These are phyloP conservation scores for Camelina laxa DNA, from an alignment of 345 rosid species.

Conservation along the genomic window DNA sequence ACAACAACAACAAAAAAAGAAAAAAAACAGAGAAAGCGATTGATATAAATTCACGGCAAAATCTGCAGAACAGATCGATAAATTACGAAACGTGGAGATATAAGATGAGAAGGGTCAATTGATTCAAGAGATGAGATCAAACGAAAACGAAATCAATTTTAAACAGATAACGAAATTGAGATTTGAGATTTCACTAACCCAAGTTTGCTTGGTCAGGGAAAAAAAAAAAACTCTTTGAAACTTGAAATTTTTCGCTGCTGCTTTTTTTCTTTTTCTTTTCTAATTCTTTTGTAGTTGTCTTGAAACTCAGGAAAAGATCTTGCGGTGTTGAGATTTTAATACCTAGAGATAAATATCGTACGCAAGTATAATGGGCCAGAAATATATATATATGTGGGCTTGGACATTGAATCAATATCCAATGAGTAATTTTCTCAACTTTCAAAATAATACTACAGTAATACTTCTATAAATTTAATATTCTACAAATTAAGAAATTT, in stretches of 20 bases:
- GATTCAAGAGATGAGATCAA: not conserved
- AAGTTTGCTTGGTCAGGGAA: conserved; percentile 28
- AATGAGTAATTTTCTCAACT: no score
- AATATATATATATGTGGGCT: conserved; percentile 23
- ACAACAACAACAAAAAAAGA: not conserved
- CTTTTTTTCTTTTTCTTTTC: not conserved
- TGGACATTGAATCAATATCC: not conserved
- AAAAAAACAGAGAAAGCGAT: not conserved
- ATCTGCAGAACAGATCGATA: conserved; percentile 26
- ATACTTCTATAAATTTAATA: no score
- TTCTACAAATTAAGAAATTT: no score
- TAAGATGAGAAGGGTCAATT: conserved; percentile 16
- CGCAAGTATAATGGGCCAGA: conserved; percentile 15
- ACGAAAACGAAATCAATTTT: not conserved
- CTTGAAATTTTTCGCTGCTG: conserved; percentile 25
- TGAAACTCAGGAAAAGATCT: conserved; percentile 19
- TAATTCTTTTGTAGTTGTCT: not conserved
- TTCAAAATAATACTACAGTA: no score
- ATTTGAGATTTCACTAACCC: conserved; percentile 44
- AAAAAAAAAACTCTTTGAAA: conserved; percentile 17
- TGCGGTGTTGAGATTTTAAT: conserved; percentile 36
- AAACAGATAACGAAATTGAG: conserved; percentile 4
- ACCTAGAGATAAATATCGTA: conserved; percentile 37
- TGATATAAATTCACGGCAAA: not conserved
- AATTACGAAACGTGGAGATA: not conserved